phyloP scores from a whole-genome alignment of 768 basidiomycete species.

The Tylopilus sp. region DNA sequence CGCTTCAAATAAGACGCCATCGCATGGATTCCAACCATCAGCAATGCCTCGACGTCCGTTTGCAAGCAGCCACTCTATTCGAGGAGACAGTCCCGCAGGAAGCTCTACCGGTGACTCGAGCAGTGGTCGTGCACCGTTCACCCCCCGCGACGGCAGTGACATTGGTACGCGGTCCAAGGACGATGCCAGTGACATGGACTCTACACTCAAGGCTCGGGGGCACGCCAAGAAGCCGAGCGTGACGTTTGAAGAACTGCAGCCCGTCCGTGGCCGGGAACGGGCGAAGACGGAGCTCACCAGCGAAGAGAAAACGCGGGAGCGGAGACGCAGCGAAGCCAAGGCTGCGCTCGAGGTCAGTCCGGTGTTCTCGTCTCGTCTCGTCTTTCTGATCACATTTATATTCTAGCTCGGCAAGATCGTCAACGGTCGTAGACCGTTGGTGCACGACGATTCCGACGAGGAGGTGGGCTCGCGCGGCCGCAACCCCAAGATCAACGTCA shows the following conservation, averaged over 20 bases:
- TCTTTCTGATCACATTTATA: slow-evolving; percentile 5
- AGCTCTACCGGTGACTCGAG: slow-evolving; percentile 87
- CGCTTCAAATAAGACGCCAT: slow-evolving; percentile 19
- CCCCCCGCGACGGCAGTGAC: slow-evolving; percentile 79
- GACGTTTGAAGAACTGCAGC: slow-evolving; percentile 58
- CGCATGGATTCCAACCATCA: slow-evolving; percentile 24
- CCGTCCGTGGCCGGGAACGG: slow-evolving; percentile 29
- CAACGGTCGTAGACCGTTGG: slow-evolving; percentile 68
- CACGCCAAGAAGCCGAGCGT: slow-evolving; percentile 62
- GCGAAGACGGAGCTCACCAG: slow-evolving; percentile 31
- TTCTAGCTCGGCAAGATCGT: slow-evolving; percentile 84
- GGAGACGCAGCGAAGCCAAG: slow-evolving; percentile 78
- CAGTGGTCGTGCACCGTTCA: slow-evolving; percentile 69
- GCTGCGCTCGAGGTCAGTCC: slow-evolving; percentile 76
- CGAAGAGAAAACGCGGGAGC: slow-evolving; percentile 62
- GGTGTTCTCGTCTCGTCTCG: background rate
- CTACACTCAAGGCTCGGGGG: slow-evolving; percentile 28
- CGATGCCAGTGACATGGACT: slow-evolving; percentile 20
- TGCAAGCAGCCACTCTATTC: slow-evolving; percentile 34
- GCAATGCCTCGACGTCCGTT: slow-evolving; percentile 53
- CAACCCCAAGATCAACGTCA: slow-evolving; percentile 36
- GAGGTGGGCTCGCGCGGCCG: slow-evolving; percentile 26
- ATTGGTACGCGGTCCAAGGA: slow-evolving; percentile 27
- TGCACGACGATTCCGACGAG: slow-evolving; percentile 48
- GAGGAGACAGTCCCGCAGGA: slow-evolving; percentile 63